Evolutionary conservation across 106 monocot genomes (phyloP).

Genomic region (Hemerocallis citrina): DNA sequence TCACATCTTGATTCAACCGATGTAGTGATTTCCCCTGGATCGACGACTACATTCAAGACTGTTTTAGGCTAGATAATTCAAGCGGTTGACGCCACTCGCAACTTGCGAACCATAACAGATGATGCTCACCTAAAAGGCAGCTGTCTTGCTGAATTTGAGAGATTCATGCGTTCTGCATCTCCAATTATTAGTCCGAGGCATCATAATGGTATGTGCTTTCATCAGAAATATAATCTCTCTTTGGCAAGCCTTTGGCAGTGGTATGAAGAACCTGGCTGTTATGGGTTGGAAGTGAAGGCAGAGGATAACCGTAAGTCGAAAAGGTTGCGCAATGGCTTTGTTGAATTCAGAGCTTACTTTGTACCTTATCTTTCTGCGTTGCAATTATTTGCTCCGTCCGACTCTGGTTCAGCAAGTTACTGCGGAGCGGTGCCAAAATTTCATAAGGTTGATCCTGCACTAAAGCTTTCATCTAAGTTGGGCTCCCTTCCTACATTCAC

Average conservation of each 20-base stretch:
- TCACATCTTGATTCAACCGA: neutral
- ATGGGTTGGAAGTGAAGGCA: constrained; percentile 68
- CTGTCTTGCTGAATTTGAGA: constrained; percentile 63
- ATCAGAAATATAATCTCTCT: constrained; percentile 36
- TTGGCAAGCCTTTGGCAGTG: constrained; percentile 69
- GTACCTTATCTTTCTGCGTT: constrained; percentile 93
- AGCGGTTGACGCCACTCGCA: constrained; percentile 34
- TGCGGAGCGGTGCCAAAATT: neutral
- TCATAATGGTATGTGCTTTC: constrained; percentile 15
- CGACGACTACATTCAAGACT: constrained; percentile 12
- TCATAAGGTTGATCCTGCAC: constrained; percentile 4
- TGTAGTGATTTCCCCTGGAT: neutral
- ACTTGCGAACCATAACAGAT: constrained; percentile 22
- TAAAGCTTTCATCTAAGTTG: constrained; percentile 7
- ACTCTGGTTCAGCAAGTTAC: neutral
- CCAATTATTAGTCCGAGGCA: constrained; percentile 36
- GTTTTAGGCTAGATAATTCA: constrained; percentile 47
- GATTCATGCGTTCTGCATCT: constrained; percentile 47
- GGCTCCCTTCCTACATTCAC: constrained; percentile 35
- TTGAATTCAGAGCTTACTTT: constrained; percentile 61
- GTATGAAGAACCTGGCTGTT: constrained; percentile 86
- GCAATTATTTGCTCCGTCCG: constrained; percentile 50
- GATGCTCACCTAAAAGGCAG: constrained; percentile 23
- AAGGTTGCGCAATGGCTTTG: constrained; percentile 9
- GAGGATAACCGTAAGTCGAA: constrained; percentile 25